Evolutionary conservation across 2,329 filamentous ascomycete species (phyloP).

Genomic region (Pseudomassariella vexata): DNA sequence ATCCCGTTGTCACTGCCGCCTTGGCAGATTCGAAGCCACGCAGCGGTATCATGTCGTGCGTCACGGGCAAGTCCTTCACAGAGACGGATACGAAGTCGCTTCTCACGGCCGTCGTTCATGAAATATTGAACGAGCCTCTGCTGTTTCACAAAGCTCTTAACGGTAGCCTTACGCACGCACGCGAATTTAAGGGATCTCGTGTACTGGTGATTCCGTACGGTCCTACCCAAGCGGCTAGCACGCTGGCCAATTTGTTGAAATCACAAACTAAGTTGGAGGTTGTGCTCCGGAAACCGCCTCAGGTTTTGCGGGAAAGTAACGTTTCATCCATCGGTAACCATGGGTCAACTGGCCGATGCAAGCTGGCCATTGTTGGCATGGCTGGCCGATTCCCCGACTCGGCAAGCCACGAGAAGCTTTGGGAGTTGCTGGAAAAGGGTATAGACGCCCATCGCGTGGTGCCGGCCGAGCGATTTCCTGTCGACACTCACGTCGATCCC

Average conservation of each 20-base stretch:
- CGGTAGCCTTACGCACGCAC: conserved; percentile 37
- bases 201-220: conserved; percentile 44
- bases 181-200: conserved; percentile 29
- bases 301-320: conserved; percentile 27
- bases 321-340: conserved; percentile 38
- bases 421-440: conserved; percentile 69
- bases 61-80: conserved; percentile 36
- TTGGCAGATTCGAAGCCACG: conserved; percentile 37
- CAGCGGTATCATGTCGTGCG: conserved; percentile 45
- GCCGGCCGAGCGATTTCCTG: conserved; percentile 68
- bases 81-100: conserved; percentile 34
- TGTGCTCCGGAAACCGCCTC: conserved; percentile 30
- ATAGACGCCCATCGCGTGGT: conserved; percentile 66
- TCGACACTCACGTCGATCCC: conserved; percentile 64
- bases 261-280: conserved; percentile 36
- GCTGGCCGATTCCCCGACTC: conserved; percentile 72
- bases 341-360: conserved; percentile 46
- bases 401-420: conserved; percentile 64
- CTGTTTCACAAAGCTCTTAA: conserved; percentile 42
- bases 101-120: conserved; percentile 36
- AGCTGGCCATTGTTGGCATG: conserved; percentile 82
- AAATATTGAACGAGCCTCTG: conserved; percentile 45
- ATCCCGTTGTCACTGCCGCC: conserved; percentile 29
- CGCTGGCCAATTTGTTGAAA: conserved; percentile 36
- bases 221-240: conserved; percentile 42